Evolutionary conservation across 1,284 basidiomycete species (phyloP).

Genomic region (Ceratobasidium sp.): DNA sequence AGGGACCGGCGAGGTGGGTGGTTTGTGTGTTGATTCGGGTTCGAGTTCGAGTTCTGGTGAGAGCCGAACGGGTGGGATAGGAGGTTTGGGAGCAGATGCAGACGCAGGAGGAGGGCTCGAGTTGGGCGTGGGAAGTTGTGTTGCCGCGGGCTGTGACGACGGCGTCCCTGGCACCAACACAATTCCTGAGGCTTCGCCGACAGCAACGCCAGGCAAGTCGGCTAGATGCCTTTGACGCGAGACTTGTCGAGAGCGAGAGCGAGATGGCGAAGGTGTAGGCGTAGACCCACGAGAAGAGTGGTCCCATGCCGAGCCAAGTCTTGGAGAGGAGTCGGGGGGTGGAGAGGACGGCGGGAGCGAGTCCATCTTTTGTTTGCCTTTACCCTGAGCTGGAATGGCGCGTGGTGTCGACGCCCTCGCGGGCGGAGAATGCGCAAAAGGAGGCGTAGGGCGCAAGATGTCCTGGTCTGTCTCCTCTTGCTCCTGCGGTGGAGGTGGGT

Average conservation of each 20-base stretch:
- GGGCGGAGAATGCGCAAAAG: neutral
- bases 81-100: conserved; percentile 12
- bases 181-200: neutral
- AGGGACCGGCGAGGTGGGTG: conserved; percentile 29
- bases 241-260: conserved; percentile 26
- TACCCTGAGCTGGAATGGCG: neutral
- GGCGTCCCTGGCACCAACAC: conserved; percentile 9
- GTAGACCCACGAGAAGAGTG: conserved; percentile 16
- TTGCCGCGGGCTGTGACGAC: neutral
- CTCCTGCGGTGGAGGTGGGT: neutral
- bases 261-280: conserved; percentile 33
- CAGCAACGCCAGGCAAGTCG: neutral
- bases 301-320: conserved; percentile 14
- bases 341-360: conserved; percentile 38
- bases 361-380: conserved; percentile 5
- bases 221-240: conserved; percentile 6
- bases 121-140: conserved; percentile 13
- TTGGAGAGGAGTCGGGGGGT: conserved; percentile 26
- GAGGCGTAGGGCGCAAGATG: neutral
- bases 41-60: neutral
- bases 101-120: conserved; percentile 17
- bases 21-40: neutral
- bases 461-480: neutral
- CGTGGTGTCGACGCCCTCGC: conserved; percentile 17
- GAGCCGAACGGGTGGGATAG: neutral